Evolutionary conservation across 1,139 yeast genomes (phyloP).

Genomic region (Suhomyces anneliseae): DNA sequence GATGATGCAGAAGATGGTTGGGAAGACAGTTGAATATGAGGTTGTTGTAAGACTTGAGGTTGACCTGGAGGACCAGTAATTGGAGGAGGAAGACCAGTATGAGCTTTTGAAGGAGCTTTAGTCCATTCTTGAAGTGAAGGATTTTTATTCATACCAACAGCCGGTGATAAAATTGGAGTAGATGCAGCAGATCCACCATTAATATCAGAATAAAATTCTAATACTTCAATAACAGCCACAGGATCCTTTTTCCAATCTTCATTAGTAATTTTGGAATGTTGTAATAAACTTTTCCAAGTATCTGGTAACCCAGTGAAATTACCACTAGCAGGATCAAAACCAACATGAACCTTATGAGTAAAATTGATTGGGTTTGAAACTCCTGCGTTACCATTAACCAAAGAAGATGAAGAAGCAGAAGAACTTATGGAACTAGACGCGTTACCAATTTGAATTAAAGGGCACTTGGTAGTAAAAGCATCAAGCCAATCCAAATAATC

Average conservation of each 20-base stretch:
- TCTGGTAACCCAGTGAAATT: constrained; percentile 78
- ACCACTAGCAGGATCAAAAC: constrained; percentile 69
- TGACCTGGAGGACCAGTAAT: constrained; percentile 6
- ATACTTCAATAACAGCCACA: constrained; percentile 85
- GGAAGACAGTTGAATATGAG: constrained; percentile 1
- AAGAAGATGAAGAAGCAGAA: constrained; percentile 15
- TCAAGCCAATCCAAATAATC: constrained; percentile 93
- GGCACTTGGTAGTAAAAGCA: constrained; percentile 83
- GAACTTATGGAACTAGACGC: constrained; percentile 12
- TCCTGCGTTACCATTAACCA: constrained; percentile 50
- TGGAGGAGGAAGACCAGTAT: background rate
- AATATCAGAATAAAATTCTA: constrained; percentile 73
- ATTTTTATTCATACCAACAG: constrained; percentile 14
- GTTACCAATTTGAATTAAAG: constrained; percentile 48
- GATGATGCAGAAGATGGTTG: constrained; percentile 13
- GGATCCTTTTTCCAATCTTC: constrained; percentile 86
- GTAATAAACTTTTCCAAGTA: constrained; percentile 72
- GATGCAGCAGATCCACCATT: constrained; percentile 35
- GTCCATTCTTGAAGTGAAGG: constrained; percentile 40
- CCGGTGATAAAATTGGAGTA: constrained; percentile 31
- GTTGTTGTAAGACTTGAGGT: constrained; percentile 8
- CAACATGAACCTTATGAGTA: constrained; percentile 66
- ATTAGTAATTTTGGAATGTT: constrained; percentile 76
- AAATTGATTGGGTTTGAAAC: constrained; percentile 80
- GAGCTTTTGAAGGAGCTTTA: constrained; percentile 32